Percentiles rank a stretch among this genome's conserved stretches.
These are phyloP conservation scores for Pirum gemmata DNA, from an alignment of 78 protist species.

Conservation along the genomic window DNA sequence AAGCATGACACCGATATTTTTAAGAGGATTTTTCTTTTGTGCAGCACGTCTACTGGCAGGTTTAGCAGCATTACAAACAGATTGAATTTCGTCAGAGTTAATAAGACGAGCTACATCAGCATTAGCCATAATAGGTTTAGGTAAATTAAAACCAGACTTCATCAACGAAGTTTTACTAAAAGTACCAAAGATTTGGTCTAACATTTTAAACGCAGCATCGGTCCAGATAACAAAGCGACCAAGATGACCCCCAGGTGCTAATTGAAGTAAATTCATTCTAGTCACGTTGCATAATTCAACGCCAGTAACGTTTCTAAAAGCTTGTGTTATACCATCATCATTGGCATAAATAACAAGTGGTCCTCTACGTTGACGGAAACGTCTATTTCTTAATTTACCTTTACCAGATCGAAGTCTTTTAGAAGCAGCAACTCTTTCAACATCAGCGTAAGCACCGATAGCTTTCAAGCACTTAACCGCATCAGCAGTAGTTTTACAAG, in stretches of 20 bases:
- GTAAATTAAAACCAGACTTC: conserved; percentile 80
- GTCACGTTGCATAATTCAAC: conserved; percentile 84
- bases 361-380: conserved; percentile 87
- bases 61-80: conserved; percentile 56
- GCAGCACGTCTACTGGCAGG: conserved; percentile 4
- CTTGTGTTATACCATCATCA: conserved; percentile 69
- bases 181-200: conserved; percentile 83
- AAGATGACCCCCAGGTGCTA: conserved; percentile 99
- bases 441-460: conserved; percentile 86
- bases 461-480: conserved; percentile 79
- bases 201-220: conserved; percentile 85
- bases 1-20: conserved; percentile 59
- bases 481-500: conserved; percentile 77
- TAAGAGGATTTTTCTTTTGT: conserved; percentile 81
- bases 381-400: conserved; percentile 97
- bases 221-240: conserved; percentile 99
- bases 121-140: conserved; percentile 78
- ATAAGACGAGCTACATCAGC: conserved; percentile 90
- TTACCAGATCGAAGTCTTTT: conserved; percentile 84
- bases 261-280: conserved; percentile 92
- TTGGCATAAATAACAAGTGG: conserved; percentile 87
- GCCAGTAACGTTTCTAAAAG: conserved; percentile 98
- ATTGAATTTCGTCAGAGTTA: conserved; percentile 89
- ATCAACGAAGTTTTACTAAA: conserved; percentile 18
- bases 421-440: conserved; percentile 63